Base-by-base conservation (phyloP, 2,329 filamentous ascomycete species). In the Mariannaea sp. region DNA sequence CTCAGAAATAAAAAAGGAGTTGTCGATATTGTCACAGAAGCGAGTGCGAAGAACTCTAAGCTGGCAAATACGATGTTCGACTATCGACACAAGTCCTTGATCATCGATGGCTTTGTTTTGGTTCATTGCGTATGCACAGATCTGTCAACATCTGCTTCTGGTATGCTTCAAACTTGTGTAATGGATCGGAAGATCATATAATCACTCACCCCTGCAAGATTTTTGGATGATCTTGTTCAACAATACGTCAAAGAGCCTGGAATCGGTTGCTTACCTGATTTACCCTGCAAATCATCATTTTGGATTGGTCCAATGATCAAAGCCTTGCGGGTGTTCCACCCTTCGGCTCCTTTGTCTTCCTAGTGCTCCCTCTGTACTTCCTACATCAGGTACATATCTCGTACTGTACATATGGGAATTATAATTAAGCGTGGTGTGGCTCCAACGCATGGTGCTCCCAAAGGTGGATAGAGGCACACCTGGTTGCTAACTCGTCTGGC, bases 401-500 rank as follows among this genome's bases (percentile, higher is more conserved):
- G n/a, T n/a, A n/a, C n/a, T n/a, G n/a, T n/a, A n/a, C n/a, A n/a
- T n/a, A n/a, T n/a, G n/a, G 36, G 38, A 30, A 20, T 41, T 46
- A 26, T 26, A 17, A 3, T 26, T 45, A 26, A 39, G 16, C 19
- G 29, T 24, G 48, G 44, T 38, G 42, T 32, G 26, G 42, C 33
- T 13, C 30, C 33, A 19, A 8, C 26, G 29, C 24, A 2, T n/a
- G 7, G n/a, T 14, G 13, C 33, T 41, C 19, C 42, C 35, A 33
- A 27, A 40, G 24, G 19, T 38, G 22, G 27, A 45, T 30, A 14
- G 41, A 33, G n/a, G 35, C 14, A 35, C 53, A 50, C 45, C 46
- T 51, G 29, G 50, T 55, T 40, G 55, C 51, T 44, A 42, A 48
- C 49, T 49, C 42, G 29, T 53, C n/a, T n/a, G n/a, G n/a, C 5